Base-by-base conservation (phyloP, 768 basidiomycete species). In the Podaxis sp. region DNA sequence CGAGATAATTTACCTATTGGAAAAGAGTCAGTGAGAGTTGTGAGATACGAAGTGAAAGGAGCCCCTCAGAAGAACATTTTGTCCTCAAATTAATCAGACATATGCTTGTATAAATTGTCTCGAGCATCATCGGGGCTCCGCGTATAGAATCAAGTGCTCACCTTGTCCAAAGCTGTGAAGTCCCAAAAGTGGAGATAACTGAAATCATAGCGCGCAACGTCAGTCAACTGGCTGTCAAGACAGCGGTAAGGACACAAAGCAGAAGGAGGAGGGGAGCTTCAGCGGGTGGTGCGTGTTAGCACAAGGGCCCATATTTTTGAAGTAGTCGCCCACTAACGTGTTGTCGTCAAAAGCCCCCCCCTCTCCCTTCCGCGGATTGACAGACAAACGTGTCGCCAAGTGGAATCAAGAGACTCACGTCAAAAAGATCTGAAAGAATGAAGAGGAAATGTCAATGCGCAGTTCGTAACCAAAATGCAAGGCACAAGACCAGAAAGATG, bases 71-170 rank as follows among this genome's bases (percentile, higher is more conserved):
- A 68, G 72, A 75, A 77, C 66, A 74, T 77, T 19, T 61, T 71
- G 74, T 87, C 86, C 86, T 76, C 82, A 84, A 87, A 80, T 65
- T 72, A 74, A 69, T 87, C 84, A 84, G 87, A 88, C 86, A 87
- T 87, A 88, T 88, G 87, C 87, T 88, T 88, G 87, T 88, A 78
- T 76, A 72, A 53, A 53, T 61, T 72, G 70, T 74, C 55, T 66
- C 72, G 69, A 75, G 75, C 84, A 87, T 87, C 87, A 74, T 78
- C 24, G 80, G 77, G 72, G 52, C 61, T 56, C 63, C 44, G 59
- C 56, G 53, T 22, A 67, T 64, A 65, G 62, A 42, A 53, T 13
- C 17, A 36, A 59, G 60, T 7, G 19, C 61, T 66, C 44, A 52
- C 56, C 54, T 55, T 26, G 39, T 48, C 11, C 40, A 53, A 61